phyloP scores from a whole-genome alignment of 2,329 filamentous ascomycete genomes.

The Rosellinia necatrix region DNA sequence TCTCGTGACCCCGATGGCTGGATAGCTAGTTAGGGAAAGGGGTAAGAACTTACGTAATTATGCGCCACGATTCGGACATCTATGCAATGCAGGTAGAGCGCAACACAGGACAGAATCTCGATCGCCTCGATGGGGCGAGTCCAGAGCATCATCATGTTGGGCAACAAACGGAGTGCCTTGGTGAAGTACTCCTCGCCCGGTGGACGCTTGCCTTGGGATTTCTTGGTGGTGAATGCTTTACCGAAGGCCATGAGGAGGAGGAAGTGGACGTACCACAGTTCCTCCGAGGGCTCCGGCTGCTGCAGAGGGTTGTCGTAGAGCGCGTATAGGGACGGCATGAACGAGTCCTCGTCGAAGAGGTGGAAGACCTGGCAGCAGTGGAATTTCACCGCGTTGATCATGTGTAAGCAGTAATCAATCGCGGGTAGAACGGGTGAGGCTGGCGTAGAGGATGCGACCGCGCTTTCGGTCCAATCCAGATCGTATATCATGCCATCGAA shows the following conservation, averaged over 20 bases:
- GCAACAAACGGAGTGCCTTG: conserved; percentile 3
- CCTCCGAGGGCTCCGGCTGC: background rate
- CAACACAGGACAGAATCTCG: conserved; percentile 3
- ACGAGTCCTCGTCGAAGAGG: conserved; percentile 2
- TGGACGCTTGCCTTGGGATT: background rate
- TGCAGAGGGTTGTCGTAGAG: background rate
- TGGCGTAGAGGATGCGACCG: background rate
- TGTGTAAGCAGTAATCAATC: conserved; percentile 1
- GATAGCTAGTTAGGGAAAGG: background rate
- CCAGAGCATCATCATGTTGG: conserved; percentile 1
- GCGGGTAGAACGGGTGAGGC: background rate
- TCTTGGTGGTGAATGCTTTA: conserved; percentile 3
- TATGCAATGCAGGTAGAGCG: conserved; percentile 1
- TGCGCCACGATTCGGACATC: background rate
- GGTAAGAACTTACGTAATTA: conserved; percentile 2
- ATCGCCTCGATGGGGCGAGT: background rate
- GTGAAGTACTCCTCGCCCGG: background rate
- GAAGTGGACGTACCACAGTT: conserved; percentile 5
- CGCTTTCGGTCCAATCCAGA: conserved; percentile 1
- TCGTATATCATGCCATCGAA: conserved; percentile 5
- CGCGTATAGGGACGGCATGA: background rate
- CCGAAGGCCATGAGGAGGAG: conserved; percentile 4
- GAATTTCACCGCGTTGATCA: conserved; percentile 6
- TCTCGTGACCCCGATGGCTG: background rate
- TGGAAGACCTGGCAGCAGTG: conserved; percentile 1